phyloP scores from a whole-genome alignment of 2,329 filamentous ascomycete genomes.

The Fusarium udum region DNA sequence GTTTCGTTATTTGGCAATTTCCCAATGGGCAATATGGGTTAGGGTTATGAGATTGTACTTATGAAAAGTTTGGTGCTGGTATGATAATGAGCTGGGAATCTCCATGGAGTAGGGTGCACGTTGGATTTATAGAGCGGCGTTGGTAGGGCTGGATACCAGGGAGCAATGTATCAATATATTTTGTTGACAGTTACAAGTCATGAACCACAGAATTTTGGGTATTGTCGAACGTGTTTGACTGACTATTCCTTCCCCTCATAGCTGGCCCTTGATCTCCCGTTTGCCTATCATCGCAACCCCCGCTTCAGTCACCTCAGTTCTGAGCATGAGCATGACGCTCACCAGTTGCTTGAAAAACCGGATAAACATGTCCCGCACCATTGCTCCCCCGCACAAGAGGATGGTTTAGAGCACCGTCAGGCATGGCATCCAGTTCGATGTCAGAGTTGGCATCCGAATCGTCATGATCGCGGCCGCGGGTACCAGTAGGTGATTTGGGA shows the following conservation, averaged over 20 bases:
- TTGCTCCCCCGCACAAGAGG: neutral
- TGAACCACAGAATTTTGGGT: neutral
- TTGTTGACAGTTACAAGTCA: neutral
- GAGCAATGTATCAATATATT: conserved; percentile 17
- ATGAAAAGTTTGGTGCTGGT: conserved; percentile 4
- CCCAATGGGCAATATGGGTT: conserved; percentile 41
- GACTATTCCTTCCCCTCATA: neutral
- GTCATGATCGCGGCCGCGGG: neutral
- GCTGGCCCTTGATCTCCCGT: neutral
- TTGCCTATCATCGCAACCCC: too few relatives aligned
- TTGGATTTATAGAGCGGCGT: conserved; percentile 35
- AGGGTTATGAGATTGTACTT: neutral
- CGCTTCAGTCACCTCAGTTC: neutral
- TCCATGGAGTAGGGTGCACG: conserved; percentile 38
- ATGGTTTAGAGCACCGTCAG: neutral
- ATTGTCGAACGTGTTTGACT: neutral
- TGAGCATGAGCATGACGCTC: neutral
- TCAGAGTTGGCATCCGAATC: neutral
- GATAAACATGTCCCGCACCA: neutral
- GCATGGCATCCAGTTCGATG: neutral
- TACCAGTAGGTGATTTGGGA: neutral
- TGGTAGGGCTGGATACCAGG: conserved; percentile 12
- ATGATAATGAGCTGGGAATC: conserved; percentile 27
- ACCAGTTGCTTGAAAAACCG: neutral
- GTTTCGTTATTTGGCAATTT: conserved; percentile 47